Base-by-base conservation (phyloP, 169 alveolate genomes). In the Plasmodium billcollinsi region DNA sequence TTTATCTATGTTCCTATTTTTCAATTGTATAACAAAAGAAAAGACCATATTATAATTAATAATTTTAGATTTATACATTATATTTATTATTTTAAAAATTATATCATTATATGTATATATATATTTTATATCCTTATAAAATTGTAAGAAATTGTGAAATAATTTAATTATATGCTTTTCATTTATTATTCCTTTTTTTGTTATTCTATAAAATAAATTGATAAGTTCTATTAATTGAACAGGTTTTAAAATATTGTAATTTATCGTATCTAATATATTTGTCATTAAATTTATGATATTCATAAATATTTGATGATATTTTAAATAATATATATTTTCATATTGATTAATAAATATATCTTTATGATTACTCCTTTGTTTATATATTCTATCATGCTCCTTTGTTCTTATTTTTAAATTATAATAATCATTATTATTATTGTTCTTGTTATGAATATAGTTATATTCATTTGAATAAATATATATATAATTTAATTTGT, bases 1-100 rank as follows among this genome's bases (percentile, higher is more conserved):
- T 21, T 45, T 18, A 26, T 9, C 7, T 45, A 24, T 24, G 72
- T 50, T 1, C 21, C 14, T 20, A 20, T 59, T 63, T 78, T 59
- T 78, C 3, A 59, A 49, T 1, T 11, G 18, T 20, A 43, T 12
- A 65, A 66, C 72, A 45, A 78, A 14, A 49, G 50, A 56, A 18
- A n/a, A 49, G 6, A 69, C n/a, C 15, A 83, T 20, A 12, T 67
- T 73, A 20, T 2, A 45, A 29, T 69, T 61, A 4, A 83, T 43
- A 67, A 83, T 83, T 83, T 83, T 67, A 15, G 91, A 83, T 20
- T 69, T 69, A 49, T 83, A 69, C 91, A 83, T 83, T 12, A 72
- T 83, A 26, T 45, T 83, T 29, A 83, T 45, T 29, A 69, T 61
- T 78, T 78, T 56, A 70, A 58, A 78, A 12, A 52, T 33, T 52